A percentile compares a stretch with the other conserved stretches of the same genome.
phyloP scores from a whole-genome alignment of 1,284 basidiomycete species.

The Tylopilus sp. region DNA sequence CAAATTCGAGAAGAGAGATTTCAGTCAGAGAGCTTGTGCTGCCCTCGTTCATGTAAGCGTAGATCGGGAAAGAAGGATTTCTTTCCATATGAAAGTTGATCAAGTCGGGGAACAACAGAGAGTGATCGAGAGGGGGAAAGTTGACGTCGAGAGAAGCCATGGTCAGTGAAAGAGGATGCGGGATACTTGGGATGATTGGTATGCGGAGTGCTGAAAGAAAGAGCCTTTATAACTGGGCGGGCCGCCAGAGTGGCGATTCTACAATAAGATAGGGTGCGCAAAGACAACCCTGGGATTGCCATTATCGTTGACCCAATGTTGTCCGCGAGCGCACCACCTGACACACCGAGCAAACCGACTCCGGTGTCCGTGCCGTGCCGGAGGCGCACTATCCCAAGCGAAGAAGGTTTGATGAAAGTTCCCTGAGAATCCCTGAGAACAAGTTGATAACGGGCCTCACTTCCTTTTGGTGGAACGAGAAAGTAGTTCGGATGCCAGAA shows the following conservation, averaged over 20 bases:
- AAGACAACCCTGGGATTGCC: not conserved
- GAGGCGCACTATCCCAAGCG: not conserved
- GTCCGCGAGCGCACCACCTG: too few species aligned
- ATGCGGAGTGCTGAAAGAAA: not conserved
- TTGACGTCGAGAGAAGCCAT: constrained; percentile 11
- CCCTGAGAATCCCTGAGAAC: not conserved
- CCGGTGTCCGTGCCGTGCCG: not conserved
- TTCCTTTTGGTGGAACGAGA: not conserved
- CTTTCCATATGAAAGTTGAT: constrained; percentile 32
- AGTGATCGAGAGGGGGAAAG: constrained; percentile 27
- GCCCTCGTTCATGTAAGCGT: constrained; percentile 17
- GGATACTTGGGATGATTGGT: not conserved
- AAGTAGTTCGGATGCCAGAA: not conserved
- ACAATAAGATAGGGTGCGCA: not conserved
- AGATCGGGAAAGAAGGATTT: constrained; percentile 26
- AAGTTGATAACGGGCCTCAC: constrained; percentile 2
- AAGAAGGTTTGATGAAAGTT: not conserved
- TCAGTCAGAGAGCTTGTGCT: constrained; percentile 8
- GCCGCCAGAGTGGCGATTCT: not conserved
- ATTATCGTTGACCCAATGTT: not conserved
- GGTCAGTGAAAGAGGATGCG: not conserved
- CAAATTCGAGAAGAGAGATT: constrained; percentile 31
- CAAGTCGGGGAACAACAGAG: constrained; percentile 24
- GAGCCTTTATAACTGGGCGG: constrained; percentile 6
- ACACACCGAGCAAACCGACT: not conserved